These are phyloP conservation scores for Picea engelmannii DNA, from an alignment of 83 land plant species.

Conservation along the genomic window DNA sequence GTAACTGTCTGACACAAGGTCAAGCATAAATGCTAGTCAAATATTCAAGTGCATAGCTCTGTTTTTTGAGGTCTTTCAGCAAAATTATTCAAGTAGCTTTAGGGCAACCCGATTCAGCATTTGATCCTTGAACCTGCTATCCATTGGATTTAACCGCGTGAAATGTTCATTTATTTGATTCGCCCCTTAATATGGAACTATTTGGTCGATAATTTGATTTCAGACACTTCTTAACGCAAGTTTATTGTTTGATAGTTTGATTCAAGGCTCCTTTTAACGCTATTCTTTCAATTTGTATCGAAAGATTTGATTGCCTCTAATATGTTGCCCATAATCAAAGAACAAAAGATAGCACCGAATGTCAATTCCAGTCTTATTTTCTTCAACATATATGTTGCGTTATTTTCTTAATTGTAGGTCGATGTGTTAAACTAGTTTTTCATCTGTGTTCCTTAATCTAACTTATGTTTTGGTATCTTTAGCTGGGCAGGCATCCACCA, in stretches of 20 bases:
- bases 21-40: background rate
- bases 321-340: background rate
- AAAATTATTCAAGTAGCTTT: background rate
- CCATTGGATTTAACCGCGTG: background rate
- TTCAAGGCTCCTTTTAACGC: too few species aligned
- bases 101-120: background rate
- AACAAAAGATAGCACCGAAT: background rate
- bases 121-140: background rate
- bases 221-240: background rate
- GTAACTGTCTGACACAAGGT: background rate
- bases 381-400: background rate
- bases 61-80: background rate
- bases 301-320: background rate
- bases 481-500: slow-evolving; percentile 53
- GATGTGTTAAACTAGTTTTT: background rate
- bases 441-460: background rate
- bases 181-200: too few species aligned
- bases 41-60: background rate
- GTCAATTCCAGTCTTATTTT: background rate
- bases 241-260: background rate
- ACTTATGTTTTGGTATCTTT: background rate
- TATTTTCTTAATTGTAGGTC: background rate
- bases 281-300: background rate
- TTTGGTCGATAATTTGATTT: background rate
- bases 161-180: background rate